Base-by-base conservation (phyloP, 192 early-diverging fungal species). In the Coemansia sp. region DNA sequence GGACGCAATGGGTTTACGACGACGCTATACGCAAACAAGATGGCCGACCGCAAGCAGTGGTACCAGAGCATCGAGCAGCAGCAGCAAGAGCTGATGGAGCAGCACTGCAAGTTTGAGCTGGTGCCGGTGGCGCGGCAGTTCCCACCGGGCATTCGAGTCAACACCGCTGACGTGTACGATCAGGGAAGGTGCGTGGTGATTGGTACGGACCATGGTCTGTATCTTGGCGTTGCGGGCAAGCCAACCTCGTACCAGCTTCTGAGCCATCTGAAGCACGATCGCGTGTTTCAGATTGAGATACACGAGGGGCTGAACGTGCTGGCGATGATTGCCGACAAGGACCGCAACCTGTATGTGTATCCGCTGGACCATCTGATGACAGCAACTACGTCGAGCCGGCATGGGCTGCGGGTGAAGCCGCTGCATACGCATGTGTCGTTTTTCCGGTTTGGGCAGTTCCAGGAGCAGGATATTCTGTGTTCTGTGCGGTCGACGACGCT, bases 191-290 rank as follows among this genome's bases (percentile, higher is more conserved):
- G 83, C 37, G 82, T 97, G 44, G 74, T 93, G 20, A 69, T 97
- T 51, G 95, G 92, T 21, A 90, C 93, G 2, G 94, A 98, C 63
- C 74, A 83, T 20, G 95, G 95, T 4, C 74, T 98, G 15, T 98
- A 87, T 61, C 76, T 91, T 2, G 88, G 87, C 3, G 82, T 88
- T n/a, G 70, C 81, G 17, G 83, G 83, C 60, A 79, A 77, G 54
- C 68, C 82, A 10, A 76, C 76, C 55, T 81, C 67, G 18, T 76
- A 79, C 60, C 65, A 77, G 60, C 68, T 73, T 63, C 82, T 84
- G 46, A 79, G 87, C 31, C 66, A 95, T 14, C 71, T 80, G 66
- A 65, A 63, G 20, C 77, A 92, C 46, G 93, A 93, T 55, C 87
- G 87, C 66, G 87, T 95, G 46, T 83, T 76, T 24, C 95, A 98